Evolutionary conservation across 495 filamentous ascomycete genomes (phyloP), one percentile per base, ranked within the genome.

Genomic region (Geoglossum glabrum): DNA sequence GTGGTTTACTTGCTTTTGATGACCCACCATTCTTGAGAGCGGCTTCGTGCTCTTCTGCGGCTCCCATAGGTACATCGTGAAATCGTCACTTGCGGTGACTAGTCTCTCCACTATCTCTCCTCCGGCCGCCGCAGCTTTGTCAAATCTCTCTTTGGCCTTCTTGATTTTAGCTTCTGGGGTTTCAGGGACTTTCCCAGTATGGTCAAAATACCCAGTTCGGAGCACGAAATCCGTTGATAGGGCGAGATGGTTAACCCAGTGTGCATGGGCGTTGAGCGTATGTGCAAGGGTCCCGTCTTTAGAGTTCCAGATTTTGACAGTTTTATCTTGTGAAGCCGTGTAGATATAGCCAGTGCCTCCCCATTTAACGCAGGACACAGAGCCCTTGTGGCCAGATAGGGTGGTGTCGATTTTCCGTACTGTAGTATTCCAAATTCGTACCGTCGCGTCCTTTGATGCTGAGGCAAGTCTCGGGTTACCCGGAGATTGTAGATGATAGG

Each of bases 11-110:
- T 86, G 86, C 67, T 96, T 97, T 65, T 95, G 89, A 66, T 99
- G 93, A 10, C 93, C 93, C 26, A 89, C 68, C 55, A 99, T 75
- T 30, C 92, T 77, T n/a, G 86, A 82, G 11, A 97, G 69, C 6
- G 90, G 89, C 66, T 96, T 96, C 19, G 72, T 85, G 19, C 83
- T 82, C 55, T 69, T 76, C 19, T 79, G 75, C 0, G 93, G 93
- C 33, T 93, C 85, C 93, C 93, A 99, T 52, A 99, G 78, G 64
- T 85, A 95, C 76, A 97, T 92, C 6, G 92, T 97, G 71, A 87
- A 92, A 65, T 99, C 93, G 64, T 99, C 92, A 64, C 81, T 85
- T 1, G 90, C 93, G 1, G 87, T 89, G 1, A 94, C 88, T 2
- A 96, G 72, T 21, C 88, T 80, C 70, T 99, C 92, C 1, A 85